Evolutionary conservation across 2,329 filamentous ascomycete species (phyloP), one percentile per base, ranked within the genome.

Genomic region (Fusarium sp.): DNA sequence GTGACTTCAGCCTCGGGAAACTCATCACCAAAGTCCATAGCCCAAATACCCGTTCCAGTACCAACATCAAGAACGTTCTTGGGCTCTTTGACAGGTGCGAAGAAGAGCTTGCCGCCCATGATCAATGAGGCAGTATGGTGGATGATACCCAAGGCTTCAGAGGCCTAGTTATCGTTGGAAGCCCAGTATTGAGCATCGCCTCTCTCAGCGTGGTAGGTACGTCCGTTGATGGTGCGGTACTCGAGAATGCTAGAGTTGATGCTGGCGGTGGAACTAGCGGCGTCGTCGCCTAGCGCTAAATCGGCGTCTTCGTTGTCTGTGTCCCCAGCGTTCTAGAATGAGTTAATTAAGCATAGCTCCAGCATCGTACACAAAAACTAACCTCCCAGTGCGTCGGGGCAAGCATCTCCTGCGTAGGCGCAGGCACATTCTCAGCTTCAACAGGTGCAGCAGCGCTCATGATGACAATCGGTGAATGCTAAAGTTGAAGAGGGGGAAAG

Each of bases 11-110:
- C 82, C 64, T 80, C 73, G 5, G 84, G 84, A 35, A 83, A 83
- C n/a, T 81, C 68, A 53, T 85, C 75, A 67, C 80, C 76, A 52
- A 80, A 75, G 63, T 88, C 87, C 70, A 69, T 76, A 13, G 86
- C 83, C 86, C 85, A 88, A 43, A 86, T 70, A 0, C 68, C 68
- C 1, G 68, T 71, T 6, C 68, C 68, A 1, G 68, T 70, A 6
- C 68, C 68, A 10, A 70, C 50, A 8, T 71, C 68, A 1, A 70
- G 68, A 3, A 66, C 64, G 9, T 69, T 70, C 9, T 38, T 29
- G 2, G 58, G 20, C 1, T 23, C 9, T 3, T 63, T 23, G 3
- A 71, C 24, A 3, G 68, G 68, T 0, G 68, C 65, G 12, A 67
- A 50, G 50, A 57, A 57, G 3, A 71, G 65, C 11, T 66, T 71